These are phyloP conservation scores for Fusarium guadeloupense DNA, from an alignment of 2,329 filamentous ascomycete species.

Conservation along the genomic window DNA sequence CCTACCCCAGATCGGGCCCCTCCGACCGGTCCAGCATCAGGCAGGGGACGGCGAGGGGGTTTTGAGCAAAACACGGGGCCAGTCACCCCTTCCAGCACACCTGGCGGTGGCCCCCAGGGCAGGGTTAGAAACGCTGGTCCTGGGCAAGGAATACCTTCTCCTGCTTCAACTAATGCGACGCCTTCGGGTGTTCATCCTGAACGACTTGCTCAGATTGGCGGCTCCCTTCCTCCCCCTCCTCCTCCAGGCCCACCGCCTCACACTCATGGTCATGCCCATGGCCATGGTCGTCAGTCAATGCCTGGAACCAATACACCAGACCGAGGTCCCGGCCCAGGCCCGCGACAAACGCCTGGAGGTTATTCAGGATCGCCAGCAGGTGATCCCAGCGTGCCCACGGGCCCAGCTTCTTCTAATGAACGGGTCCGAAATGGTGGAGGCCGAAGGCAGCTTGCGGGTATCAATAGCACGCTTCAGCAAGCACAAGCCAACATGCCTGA, in stretches of 20 bases:
- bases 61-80: slow-evolving; percentile 51
- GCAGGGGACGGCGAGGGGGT: slow-evolving; percentile 57
- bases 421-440: slow-evolving; percentile 52
- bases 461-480: slow-evolving; percentile 67
- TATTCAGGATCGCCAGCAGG: slow-evolving; percentile 37
- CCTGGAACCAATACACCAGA: slow-evolving; percentile 47
- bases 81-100: slow-evolving; percentile 42
- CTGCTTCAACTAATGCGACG: slow-evolving; percentile 39
- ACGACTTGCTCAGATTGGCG: slow-evolving; percentile 58
- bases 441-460: slow-evolving; percentile 65
- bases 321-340: slow-evolving; percentile 36
- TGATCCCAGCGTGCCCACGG: slow-evolving; percentile 48
- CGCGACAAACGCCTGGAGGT: slow-evolving; percentile 39
- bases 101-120: slow-evolving; percentile 49
- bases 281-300: slow-evolving; percentile 46
- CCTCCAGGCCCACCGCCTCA: slow-evolving; percentile 45
- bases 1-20: slow-evolving; percentile 61
- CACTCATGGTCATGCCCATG: slow-evolving; percentile 25
- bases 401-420: slow-evolving; percentile 50
- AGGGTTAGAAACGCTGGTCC: slow-evolving; percentile 52
- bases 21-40: slow-evolving; percentile 63
- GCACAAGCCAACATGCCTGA: slow-evolving; percentile 56
- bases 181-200: slow-evolving; percentile 59
- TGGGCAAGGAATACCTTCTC: slow-evolving; percentile 37
- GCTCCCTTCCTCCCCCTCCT: slow-evolving; percentile 46